Percentiles rank a stretch among this genome's conserved stretches.
phyloP scores from a whole-genome alignment of 208 protist species.

The Trypanosoma caninum region DNA sequence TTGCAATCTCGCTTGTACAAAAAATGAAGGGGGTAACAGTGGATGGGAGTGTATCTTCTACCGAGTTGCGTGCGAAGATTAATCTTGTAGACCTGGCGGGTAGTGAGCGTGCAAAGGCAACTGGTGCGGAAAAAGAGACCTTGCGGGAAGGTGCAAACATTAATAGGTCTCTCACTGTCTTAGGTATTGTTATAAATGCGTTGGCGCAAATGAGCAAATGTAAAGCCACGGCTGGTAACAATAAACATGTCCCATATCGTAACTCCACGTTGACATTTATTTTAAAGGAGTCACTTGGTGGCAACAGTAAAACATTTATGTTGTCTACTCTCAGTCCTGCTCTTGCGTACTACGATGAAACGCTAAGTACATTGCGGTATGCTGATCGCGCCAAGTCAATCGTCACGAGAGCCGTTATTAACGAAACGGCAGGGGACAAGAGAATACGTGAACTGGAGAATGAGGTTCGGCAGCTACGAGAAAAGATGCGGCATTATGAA shows the following conservation, averaged over 20 bases:
- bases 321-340: slow-evolving; percentile 86
- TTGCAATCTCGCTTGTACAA: slow-evolving; percentile 83
- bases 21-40: slow-evolving; percentile 28
- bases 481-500: slow-evolving; percentile 57
- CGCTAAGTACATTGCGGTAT: slow-evolving; percentile 89
- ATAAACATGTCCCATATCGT: slow-evolving; percentile 74
- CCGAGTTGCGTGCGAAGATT: slow-evolving; percentile 62
- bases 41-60: slow-evolving; percentile 26
- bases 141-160: slow-evolving; percentile 87
- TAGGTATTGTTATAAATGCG: slow-evolving; percentile 91
- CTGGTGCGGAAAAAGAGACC: slow-evolving; percentile 71
- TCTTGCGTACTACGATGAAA: slow-evolving; percentile 76
- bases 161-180: slow-evolving; percentile 86
- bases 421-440: slow-evolving; percentile 82
- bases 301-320: slow-evolving; percentile 92
- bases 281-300: slow-evolving; percentile 87
- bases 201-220: slow-evolving; percentile 54
- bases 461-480: slow-evolving; percentile 60
- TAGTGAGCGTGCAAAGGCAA: slow-evolving; percentile 82
- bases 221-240: not conserved
- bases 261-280: slow-evolving; percentile 87
- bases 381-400: slow-evolving; percentile 92
- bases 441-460: slow-evolving; percentile 85
- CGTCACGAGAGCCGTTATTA: slow-evolving; percentile 82
- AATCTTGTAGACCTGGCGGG: slow-evolving; percentile 94